Conservation (phyloP, 768 basidiomycete species). For the Kwoniella mangroviensis region DNA sequence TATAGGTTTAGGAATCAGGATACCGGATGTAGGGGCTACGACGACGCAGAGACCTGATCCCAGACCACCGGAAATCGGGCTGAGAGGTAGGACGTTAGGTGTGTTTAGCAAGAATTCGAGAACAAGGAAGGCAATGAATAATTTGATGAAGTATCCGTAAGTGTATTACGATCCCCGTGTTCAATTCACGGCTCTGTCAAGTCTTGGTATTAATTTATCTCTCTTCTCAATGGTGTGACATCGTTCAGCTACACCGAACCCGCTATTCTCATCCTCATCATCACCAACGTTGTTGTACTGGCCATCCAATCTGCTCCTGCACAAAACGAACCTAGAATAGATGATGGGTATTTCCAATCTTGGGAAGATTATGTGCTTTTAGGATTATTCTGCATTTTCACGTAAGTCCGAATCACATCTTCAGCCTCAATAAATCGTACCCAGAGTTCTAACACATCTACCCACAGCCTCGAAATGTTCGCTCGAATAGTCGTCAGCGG, state of each 20-base stretch:
- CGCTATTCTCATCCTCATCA: slow-evolving; percentile 76
- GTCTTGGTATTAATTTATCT: too few relatives aligned
- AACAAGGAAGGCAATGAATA: slow-evolving; percentile 69
- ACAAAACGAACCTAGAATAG: slow-evolving; percentile 52
- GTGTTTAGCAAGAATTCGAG: slow-evolving; percentile 72
- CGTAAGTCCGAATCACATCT: slow-evolving; percentile 63
- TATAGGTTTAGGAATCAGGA: slow-evolving; percentile 16
- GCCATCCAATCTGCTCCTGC: slow-evolving; percentile 76
- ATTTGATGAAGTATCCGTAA: slow-evolving; percentile 73
- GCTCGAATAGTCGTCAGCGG: slow-evolving; percentile 90
- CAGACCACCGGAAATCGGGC: slow-evolving; percentile 46
- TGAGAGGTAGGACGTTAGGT: slow-evolving; percentile 80
- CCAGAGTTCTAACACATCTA: not conserved
- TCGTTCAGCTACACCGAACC: slow-evolving; percentile 84
- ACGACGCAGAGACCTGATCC: slow-evolving; percentile 32
- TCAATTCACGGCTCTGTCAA: too few relatives aligned
- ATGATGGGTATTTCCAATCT: slow-evolving; percentile 74
- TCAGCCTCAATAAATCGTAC: not conserved
- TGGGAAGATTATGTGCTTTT: slow-evolving; percentile 94
- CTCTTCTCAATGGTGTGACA: not conserved
- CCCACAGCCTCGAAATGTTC: slow-evolving; percentile 73
- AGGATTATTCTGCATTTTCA: slow-evolving; percentile 79
- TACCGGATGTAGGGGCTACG: not conserved
- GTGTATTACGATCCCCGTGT: slow-evolving; percentile 52
- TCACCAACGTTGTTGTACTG: slow-evolving; percentile 79